Base-by-base conservation (phyloP, 2,329 filamentous ascomycete species). In the Rutstroemia sp. region DNA sequence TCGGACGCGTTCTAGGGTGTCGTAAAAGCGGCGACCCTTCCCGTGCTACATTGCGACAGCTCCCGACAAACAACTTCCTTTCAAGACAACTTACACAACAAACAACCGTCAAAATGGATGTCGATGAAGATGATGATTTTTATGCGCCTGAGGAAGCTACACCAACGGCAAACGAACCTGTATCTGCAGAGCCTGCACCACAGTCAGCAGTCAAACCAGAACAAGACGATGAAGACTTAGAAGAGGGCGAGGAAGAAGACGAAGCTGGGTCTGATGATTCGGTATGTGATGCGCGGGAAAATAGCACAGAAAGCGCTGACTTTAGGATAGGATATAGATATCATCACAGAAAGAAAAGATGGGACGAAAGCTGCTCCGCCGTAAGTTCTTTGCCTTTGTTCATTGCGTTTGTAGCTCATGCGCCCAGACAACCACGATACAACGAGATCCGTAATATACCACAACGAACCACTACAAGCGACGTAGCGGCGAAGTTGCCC, bases 61-160 rank as follows among this genome's bases (percentile, higher is more conserved):
- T 34, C 3, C 2, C 9, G 30, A 34, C 30, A 34, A 34, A 10
- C 12, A 34, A 34, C 30, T 12, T 12, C 9, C 30, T 34, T 34
- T 34, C 30, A 34, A 34, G 30, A 34, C 30, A 34, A 34, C 12
- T 34, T 54, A 52, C 41, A n/a, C 56, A 55, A 42, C 27, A 37
- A 41, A 51, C 61, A 12, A 10, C 12, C 9, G 30, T 34, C 66
- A 75, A 61, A 21, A 86, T 86, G 81, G 82, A 86, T 67, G 79
- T 86, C 57, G 83, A 86, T 69, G 82, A 86, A 61, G 82, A 85
- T 51, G 83, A 86, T 61, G 83, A 86, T 70, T 83, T 86, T 65
- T 86, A 86, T 67, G 79, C 78, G 57, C 78, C 79, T 1, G 82
- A 85, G 58, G 81, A 84, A 69, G 73, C 76, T 41, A 73, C 73